phyloP scores from a whole-genome alignment of 2,329 filamentous ascomycete genomes.

The Botrytis hyacinthi region DNA sequence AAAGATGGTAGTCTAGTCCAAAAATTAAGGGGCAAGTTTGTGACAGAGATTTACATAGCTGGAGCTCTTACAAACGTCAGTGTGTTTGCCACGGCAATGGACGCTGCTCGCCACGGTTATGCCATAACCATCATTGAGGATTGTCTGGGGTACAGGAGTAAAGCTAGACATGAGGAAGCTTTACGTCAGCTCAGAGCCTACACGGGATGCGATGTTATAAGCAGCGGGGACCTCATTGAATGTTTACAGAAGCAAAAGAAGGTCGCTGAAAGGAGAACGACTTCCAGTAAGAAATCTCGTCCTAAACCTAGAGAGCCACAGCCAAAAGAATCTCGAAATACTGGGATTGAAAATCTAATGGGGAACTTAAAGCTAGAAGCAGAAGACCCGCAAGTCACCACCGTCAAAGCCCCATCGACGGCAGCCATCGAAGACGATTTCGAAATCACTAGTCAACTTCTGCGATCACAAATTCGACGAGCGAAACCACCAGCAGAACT shows the following conservation, averaged over 20 bases:
- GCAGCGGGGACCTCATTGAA: slow-evolving; percentile 33
- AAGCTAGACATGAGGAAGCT: slow-evolving; percentile 57
- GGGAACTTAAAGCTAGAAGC: slow-evolving; percentile 33
- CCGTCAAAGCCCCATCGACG: not conserved
- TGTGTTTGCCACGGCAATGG: slow-evolving; percentile 86
- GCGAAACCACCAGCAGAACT: slow-evolving; percentile 19
- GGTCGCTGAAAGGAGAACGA: slow-evolving; percentile 22
- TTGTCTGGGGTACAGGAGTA: slow-evolving; percentile 77
- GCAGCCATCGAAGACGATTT: slow-evolving; percentile 24
- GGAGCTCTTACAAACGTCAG: slow-evolving; percentile 85
- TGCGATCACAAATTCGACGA: slow-evolving; percentile 21
- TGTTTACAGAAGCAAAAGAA: slow-evolving; percentile 30
- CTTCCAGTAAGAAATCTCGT: slow-evolving; percentile 25
- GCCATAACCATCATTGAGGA: slow-evolving; percentile 85
- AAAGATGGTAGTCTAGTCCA: slow-evolving; percentile 70
- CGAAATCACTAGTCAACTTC: slow-evolving; percentile 23
- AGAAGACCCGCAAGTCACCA: slow-evolving; percentile 14
- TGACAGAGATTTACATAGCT: slow-evolving; percentile 86
- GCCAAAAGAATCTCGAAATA: slow-evolving; percentile 20
- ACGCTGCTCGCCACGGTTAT: slow-evolving; percentile 84
- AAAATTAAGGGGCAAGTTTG: slow-evolving; percentile 76
- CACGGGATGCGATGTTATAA: slow-evolving; percentile 38
- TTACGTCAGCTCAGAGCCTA: slow-evolving; percentile 34
- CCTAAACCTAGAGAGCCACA: slow-evolving; percentile 23
- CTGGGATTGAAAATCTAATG: slow-evolving; percentile 34